Evolutionary conservation across 2,329 filamentous ascomycete species (phyloP), one percentile per base, ranked within the genome.

Genomic region (Trichoderma harzianum): DNA sequence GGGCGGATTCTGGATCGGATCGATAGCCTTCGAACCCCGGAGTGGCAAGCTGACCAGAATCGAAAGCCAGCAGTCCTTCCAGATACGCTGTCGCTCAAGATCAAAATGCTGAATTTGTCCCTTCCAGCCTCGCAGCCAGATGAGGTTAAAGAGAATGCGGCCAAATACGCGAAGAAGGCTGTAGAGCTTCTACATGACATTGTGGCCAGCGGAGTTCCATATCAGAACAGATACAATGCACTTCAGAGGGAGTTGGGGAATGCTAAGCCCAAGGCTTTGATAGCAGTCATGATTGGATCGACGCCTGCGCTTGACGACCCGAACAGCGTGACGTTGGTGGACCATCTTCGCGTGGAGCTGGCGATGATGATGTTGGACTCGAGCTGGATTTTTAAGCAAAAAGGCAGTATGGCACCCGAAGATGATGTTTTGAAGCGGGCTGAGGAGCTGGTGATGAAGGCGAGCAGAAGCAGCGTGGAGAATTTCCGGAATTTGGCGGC

Each of bases 281-380:
- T 72, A 1, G 39, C 53, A 6, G 47, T 67, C 7, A 5, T 30
- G 16, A 11, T 73, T 14, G 69, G 69, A 5, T 57, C 34, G 24
- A 32, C 32, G 18, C 63, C 58, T 26, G 51, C 55, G 2, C 28
- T 43, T 14, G 47, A 58, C 3, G 51, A 53, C 8, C 10, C 26
- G 6, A 62, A 62, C 3, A 55, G 66, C 24, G 71, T 72, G 0
- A 55, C 5, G 1, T 67, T 77, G 11, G 66, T 61, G 3, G 76
- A 78, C 32, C 75, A 76, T 61, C 68, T 78, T 7, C 71, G 75
- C 2, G 63, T 74, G 26, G 76, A 78, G 7, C 30, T 78, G 1
- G 63, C 73, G 7, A 58, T 30, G 0, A 12, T 58, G 11, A 11
- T 78, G 2, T 12, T 78, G 7, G 18, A 60, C 1, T 12, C 14